A percentile compares a stretch with the other conserved stretches of the same genome.
Evolutionary conservation across 2,329 filamentous ascomycete genomes (phyloP).

Genomic region (Teratosphaeria viscida): DNA sequence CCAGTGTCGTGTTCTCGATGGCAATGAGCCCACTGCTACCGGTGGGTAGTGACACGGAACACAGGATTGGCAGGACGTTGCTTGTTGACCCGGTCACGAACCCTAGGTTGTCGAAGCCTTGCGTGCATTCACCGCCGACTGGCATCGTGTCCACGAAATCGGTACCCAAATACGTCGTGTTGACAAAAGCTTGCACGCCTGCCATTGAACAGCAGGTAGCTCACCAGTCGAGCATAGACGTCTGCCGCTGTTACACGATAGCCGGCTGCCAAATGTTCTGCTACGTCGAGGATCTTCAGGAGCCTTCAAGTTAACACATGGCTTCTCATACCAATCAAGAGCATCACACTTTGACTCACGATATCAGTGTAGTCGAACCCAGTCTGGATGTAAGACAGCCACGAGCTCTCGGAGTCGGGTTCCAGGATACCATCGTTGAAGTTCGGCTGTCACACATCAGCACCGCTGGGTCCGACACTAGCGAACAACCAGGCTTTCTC

Average conservation of each 20-base stretch:
- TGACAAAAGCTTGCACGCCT: slow-evolving; percentile 48
- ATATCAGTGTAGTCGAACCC: neutral
- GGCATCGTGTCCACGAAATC: slow-evolving; percentile 41
- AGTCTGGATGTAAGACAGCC: neutral
- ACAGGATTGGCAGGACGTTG: slow-evolving; percentile 29
- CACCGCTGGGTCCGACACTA: neutral
- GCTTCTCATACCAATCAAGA: neutral
- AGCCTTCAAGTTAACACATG: neutral
- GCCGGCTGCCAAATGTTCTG: slow-evolving; percentile 23
- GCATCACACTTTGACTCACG: neutral
- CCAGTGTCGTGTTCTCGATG: neutral
- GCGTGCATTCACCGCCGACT: slow-evolving; percentile 33
- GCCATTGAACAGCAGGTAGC: slow-evolving; percentile 24
- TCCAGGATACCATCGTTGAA: neutral
- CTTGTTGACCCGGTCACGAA: slow-evolving; percentile 34
- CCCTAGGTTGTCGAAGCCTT: slow-evolving; percentile 36
- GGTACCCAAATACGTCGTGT: slow-evolving; percentile 49
- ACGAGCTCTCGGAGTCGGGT: neutral
- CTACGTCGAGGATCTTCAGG: slow-evolving; percentile 6
- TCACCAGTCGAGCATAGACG: slow-evolving; percentile 26
- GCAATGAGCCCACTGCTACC: neutral
- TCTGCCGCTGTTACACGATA: slow-evolving; percentile 28
- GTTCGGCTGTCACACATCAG: neutral
- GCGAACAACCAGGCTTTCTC: neutral
- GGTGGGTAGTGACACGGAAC: neutral